Evolutionary conservation across 1,284 basidiomycete genomes (phyloP), one percentile per base, ranked within the genome.

Genomic region (Rhodotorula glutinis): DNA sequence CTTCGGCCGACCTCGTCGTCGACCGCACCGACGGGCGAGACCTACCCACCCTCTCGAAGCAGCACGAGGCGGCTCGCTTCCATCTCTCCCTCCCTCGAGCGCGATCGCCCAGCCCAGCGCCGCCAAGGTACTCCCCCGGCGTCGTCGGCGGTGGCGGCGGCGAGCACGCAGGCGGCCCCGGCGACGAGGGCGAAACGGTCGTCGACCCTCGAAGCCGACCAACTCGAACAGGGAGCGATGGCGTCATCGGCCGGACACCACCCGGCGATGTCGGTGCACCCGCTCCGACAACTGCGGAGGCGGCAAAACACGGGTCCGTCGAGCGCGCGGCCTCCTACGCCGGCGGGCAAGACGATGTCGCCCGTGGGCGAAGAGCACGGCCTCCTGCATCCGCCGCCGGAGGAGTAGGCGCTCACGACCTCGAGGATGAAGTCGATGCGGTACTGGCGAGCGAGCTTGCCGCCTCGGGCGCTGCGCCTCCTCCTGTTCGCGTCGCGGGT

Each of bases 261-360:
- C n/a, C 49, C n/a, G 16, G 27, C 41, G 16, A 29, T 29, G 41
- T 19, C 51, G 30, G 67, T 66, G 2, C 61, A 70, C 25, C 62
- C 64, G 38, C 57, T 66, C 2, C 60, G 64, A 13, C 51, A 51
- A 23, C 53, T 68, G 29, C 64, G 67, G 7, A 57, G 64, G 3
- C 14, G 64, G 14, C 64, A 66, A 59, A 59, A 58, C 41, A 70
- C 64, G 13, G 64, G 68, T 30, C 64, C 68, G 57, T 65, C 60
- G 56, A 60, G 53, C 38, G 46, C 59, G 40, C 56, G 38, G 16
- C 57, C 57, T 27, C 63, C 61, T n/a, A 13, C 49, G 44, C 1
- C 43, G 38, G 17, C 27, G 4, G 23, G 33, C 33, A 38, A 38
- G 33, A 38, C 19, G 51, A 38, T n/a, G 49, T 29, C 29, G 49